Conservation (phyloP, 495 filamentous ascomycete species). For the Hyaloscypha variabilis region DNA sequence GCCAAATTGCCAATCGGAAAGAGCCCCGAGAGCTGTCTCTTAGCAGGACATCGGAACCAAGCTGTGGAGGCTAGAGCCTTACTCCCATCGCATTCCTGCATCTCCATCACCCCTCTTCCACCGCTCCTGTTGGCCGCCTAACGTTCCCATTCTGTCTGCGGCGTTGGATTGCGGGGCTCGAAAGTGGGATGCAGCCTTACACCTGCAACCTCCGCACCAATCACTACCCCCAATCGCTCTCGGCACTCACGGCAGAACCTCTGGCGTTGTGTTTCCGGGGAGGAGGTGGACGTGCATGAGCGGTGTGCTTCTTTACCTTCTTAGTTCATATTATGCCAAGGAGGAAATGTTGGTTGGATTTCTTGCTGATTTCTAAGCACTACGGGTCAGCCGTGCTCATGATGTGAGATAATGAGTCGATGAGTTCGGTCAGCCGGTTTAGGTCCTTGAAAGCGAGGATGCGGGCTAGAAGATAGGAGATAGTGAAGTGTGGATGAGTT, state of each 20-base stretch:
- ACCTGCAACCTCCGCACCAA: no score
- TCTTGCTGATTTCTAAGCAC: background rate
- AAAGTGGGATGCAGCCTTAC: no score
- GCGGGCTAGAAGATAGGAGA: background rate
- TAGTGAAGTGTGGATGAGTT: background rate
- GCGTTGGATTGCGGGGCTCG: no score
- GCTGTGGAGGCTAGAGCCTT: no score
- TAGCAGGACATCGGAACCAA: no score
- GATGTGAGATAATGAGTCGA: background rate
- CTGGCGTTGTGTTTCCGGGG: background rate
- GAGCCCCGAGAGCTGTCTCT: no score
- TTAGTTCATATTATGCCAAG: background rate
- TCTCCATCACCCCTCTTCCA: no score
- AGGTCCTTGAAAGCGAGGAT: background rate
- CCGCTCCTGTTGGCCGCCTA: no score
- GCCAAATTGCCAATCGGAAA: no score
- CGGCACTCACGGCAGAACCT: background rate
- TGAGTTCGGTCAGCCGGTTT: background rate
- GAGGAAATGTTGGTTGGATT: background rate
- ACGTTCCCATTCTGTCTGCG: no score
- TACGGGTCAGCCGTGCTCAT: background rate
- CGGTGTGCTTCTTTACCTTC: background rate
- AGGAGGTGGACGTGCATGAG: background rate
- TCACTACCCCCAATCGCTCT: no score
- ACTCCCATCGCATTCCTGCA: no score